Evolutionary conservation across 345 rosid species (phyloP).

Genomic region (Syzygium jambos): DNA sequence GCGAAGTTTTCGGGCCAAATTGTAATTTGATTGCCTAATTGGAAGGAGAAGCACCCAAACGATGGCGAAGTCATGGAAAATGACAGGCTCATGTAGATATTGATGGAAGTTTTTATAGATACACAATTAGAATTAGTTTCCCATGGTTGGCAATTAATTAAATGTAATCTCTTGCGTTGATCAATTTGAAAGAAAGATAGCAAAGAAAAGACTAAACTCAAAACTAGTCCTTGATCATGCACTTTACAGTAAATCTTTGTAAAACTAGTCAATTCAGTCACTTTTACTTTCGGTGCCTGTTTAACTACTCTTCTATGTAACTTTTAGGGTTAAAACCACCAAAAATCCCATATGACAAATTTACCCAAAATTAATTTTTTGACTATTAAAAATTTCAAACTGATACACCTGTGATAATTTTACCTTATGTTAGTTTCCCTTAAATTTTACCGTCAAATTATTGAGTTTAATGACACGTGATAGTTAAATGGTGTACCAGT

Average conservation of each 20-base stretch:
- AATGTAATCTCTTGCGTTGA: not conserved
- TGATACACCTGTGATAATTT: no score
- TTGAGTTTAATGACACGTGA: no score
- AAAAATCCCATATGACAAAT: no score
- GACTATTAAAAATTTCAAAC: no score
- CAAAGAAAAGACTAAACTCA: not conserved
- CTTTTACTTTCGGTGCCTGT: no score
- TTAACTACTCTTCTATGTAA: not conserved
- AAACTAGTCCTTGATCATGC: not conserved
- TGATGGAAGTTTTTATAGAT: not conserved
- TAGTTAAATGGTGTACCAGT: no score
- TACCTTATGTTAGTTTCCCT: no score
- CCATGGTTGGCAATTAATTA: not conserved
- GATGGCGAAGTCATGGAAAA: not conserved
- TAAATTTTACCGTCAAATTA: no score
- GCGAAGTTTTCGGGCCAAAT: not conserved
- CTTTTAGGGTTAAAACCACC: no score
- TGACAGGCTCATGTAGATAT: not conserved
- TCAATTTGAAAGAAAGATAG: not conserved
- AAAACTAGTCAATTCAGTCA: not conserved
- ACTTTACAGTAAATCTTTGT: not conserved
- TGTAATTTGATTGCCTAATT: not conserved
- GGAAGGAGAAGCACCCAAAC: not conserved
- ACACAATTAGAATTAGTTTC: not conserved
- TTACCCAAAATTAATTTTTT: no score